Conservation (phyloP, 192 early-diverging fungal genomes). For the Coemansia asiatica region DNA sequence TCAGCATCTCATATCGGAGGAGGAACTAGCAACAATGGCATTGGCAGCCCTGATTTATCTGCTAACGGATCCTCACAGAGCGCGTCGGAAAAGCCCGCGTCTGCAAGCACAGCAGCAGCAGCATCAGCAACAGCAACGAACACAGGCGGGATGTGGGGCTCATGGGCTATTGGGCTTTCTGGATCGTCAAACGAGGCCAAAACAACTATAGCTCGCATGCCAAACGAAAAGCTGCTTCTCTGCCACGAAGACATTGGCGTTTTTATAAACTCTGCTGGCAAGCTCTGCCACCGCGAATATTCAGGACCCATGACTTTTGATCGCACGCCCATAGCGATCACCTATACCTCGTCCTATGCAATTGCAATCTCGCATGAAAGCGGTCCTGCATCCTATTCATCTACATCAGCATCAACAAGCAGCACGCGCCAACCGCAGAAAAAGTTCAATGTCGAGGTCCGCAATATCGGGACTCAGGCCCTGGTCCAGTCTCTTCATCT, state of each 20-base stretch:
- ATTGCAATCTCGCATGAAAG: constrained; percentile 29
- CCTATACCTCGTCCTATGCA: constrained; percentile 51
- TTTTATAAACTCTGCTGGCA: constrained; percentile 48
- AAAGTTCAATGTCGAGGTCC: constrained; percentile 71
- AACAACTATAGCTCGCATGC: constrained; percentile 50
- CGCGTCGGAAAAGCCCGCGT: not conserved
- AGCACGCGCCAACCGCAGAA: not conserved
- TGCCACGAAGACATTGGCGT: constrained; percentile 54
- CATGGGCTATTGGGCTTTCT: constrained; percentile 47
- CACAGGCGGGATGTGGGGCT: constrained; percentile 50
- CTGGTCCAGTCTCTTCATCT: constrained; percentile 82
- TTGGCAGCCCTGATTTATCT: not conserved
- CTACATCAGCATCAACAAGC: not conserved
- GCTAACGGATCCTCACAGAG: constrained; percentile 4
- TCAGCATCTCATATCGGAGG: not conserved
- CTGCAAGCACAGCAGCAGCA: constrained; percentile 2
- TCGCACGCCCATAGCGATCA: constrained; percentile 40
- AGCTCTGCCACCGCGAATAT: constrained; percentile 49
- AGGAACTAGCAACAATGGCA: not conserved
- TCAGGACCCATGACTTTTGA: constrained; percentile 44
- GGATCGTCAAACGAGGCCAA: constrained; percentile 30
- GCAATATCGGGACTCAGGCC: constrained; percentile 78
- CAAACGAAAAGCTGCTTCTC: constrained; percentile 50
- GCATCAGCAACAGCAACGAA: constrained; percentile 2
- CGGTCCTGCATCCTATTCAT: not conserved